Percentiles rank a stretch among this genome's conserved stretches.
Conservation (phyloP, 2,329 filamentous ascomycete genomes). For the Trichoderma sp. region DNA sequence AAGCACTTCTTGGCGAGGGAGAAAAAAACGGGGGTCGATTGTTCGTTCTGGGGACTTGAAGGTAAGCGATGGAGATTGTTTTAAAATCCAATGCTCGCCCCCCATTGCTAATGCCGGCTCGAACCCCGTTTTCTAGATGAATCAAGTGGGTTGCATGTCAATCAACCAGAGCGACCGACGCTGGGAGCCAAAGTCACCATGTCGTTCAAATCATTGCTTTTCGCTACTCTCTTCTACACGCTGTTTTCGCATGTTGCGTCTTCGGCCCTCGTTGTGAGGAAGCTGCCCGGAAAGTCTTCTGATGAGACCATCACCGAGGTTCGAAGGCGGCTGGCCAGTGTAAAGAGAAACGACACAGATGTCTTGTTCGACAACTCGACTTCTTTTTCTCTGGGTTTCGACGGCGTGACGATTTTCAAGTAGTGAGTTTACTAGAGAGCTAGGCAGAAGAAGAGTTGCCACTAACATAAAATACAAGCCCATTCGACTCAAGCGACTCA, state of each 20-base stretch:
- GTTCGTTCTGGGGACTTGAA: background rate
- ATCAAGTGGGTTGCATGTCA: background rate
- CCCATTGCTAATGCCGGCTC: background rate
- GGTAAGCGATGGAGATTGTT: background rate
- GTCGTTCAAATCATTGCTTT: background rate
- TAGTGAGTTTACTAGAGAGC: conserved; percentile 14
- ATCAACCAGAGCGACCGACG: background rate
- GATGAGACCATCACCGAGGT: conserved; percentile 25
- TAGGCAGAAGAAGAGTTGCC: background rate
- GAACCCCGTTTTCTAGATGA: background rate
- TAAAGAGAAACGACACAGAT: conserved; percentile 2
- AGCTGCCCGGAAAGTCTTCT: conserved; percentile 21
- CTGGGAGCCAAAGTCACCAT: background rate
- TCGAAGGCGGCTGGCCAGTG: conserved; percentile 23
- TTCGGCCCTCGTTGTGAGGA: conserved; percentile 25
- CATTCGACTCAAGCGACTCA: background rate
- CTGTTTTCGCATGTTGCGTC: conserved; percentile 2
- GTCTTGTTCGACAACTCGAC: conserved; percentile 28
- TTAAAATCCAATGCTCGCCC: background rate
- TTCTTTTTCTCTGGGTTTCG: conserved; percentile 14
- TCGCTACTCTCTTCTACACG: background rate
- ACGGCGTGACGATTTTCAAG: conserved; percentile 25
- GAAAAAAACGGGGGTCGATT: background rate
- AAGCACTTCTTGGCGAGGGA: background rate
- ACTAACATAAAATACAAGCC: background rate